Conservation (phyloP, 129 eudicot genomes). For the Ambrosia artemisiifolia region DNA sequence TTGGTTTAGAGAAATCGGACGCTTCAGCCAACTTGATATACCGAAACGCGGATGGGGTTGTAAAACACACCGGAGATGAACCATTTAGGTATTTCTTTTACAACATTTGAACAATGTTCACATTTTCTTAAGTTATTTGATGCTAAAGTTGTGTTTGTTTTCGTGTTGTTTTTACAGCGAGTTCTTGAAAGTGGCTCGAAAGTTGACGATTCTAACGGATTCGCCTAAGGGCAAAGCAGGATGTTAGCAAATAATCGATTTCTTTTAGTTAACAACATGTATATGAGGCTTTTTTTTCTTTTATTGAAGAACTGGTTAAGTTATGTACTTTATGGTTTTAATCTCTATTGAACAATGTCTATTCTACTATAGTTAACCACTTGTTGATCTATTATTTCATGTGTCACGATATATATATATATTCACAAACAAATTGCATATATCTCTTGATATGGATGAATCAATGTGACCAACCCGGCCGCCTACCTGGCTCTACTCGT, state of each 20-base stretch:
- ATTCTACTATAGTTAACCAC: neutral
- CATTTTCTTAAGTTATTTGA: neutral
- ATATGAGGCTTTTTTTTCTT: neutral
- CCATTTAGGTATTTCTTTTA: conserved; percentile 50
- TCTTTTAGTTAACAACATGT: neutral
- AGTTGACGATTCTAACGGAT: conserved; percentile 22
- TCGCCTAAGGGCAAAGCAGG: conserved; percentile 13
- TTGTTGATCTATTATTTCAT: neutral
- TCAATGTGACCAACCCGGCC: too few species aligned
- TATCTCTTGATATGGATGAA: too few species aligned
- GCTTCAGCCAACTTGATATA: conserved; percentile 49
- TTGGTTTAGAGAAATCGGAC: conserved; percentile 47
- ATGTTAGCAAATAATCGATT: conserved; percentile 9
- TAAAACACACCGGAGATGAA: conserved; percentile 56
- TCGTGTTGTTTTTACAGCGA: conserved; percentile 11
- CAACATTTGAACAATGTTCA: neutral
- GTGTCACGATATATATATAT: neutral
- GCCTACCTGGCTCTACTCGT: too few species aligned
- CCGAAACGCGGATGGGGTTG: conserved; percentile 40
- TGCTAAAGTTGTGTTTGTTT: neutral
- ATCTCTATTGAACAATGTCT: neutral
- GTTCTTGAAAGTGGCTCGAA: conserved; percentile 30
- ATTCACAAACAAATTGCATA: neutral
- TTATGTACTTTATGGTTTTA: neutral
- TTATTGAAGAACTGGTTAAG: neutral